Conservation (phyloP, 2,329 filamentous ascomycete species). For the Talaromyces sp. region DNA sequence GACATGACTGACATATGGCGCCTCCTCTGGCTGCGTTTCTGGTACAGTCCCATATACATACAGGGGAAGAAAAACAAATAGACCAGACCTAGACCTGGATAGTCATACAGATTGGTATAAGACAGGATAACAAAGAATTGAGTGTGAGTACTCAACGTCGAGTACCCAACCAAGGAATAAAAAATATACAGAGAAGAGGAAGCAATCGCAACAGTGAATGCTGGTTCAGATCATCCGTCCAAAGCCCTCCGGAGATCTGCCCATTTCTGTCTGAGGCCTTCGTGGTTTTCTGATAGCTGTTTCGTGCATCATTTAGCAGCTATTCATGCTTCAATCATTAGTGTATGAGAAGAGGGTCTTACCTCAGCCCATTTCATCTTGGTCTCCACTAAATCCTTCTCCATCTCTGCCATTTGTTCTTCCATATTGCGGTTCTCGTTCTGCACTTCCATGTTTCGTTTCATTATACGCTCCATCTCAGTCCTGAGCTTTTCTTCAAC, state of each 20-base stretch:
- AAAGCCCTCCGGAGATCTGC: constrained; percentile 65
- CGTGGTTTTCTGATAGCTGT: constrained; percentile 69
- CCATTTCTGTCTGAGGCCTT: constrained; percentile 74
- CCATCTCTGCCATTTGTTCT: constrained; percentile 86
- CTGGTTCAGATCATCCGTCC: constrained; percentile 33
- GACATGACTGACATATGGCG: neutral
- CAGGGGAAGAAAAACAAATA: neutral
- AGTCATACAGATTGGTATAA: constrained; percentile 19
- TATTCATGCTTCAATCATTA: neutral
- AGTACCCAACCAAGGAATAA: neutral
- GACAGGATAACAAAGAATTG: constrained; percentile 8
- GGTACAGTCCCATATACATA: constrained; percentile 1
- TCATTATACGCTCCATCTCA: constrained; percentile 90
- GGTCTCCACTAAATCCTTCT: constrained; percentile 84
- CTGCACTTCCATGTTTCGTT: constrained; percentile 87
- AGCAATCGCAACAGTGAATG: constrained; percentile 4
- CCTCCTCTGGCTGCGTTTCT: neutral
- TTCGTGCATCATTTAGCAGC: constrained; percentile 22
- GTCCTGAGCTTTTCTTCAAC: constrained; percentile 76
- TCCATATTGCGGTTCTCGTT: constrained; percentile 87
- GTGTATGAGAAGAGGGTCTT: constrained; percentile 38
- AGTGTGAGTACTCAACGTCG: neutral
- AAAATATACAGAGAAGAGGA: constrained; percentile 19
- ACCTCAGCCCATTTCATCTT: constrained; percentile 97
- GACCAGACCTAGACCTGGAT: neutral